Evolutionary conservation across 2,329 filamentous ascomycete species (phyloP).

Genomic region (Exophiala sp.): DNA sequence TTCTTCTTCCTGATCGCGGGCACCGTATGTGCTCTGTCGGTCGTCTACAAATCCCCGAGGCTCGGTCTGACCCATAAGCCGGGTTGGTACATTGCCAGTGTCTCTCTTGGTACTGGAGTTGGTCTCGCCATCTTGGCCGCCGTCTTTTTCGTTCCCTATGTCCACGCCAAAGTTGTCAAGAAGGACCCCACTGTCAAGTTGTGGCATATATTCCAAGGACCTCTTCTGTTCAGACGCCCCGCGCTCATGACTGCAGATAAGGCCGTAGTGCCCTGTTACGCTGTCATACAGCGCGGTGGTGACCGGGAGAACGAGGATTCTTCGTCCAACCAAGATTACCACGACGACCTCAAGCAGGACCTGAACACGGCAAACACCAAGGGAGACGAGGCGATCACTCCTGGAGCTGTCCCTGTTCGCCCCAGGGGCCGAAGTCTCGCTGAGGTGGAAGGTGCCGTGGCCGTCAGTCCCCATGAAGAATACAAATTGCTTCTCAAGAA

Average conservation of each 20-base stretch:
- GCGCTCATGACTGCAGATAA: neutral
- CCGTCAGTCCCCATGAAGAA: constrained; percentile 14
- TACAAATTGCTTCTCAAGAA: no score
- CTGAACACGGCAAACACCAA: neutral
- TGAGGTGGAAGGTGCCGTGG: neutral
- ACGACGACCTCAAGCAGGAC: constrained; percentile 10
- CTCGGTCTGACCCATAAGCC: neutral
- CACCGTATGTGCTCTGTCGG: constrained; percentile 6
- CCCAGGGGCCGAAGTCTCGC: neutral
- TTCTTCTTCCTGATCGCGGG: neutral
- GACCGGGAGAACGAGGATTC: no score
- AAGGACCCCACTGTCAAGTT: constrained; percentile 12
- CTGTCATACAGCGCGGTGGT: no score
- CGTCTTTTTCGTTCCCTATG: constrained; percentile 17
- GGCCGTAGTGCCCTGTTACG: neutral
- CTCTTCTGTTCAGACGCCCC: constrained; percentile 7
- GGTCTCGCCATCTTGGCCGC: constrained; percentile 10
- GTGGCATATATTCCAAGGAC: constrained; percentile 13
- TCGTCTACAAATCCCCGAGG: constrained; percentile 15
- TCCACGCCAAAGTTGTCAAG: constrained; percentile 12
- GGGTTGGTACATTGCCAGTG: constrained; percentile 1
- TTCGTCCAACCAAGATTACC: constrained; percentile 6
- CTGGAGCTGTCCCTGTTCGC: neutral
- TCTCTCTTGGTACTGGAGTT: neutral
- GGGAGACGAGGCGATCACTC: neutral